Evolutionary conservation across 768 basidiomycete species (phyloP).

Genomic region (Termitomyces bulborhizus): DNA sequence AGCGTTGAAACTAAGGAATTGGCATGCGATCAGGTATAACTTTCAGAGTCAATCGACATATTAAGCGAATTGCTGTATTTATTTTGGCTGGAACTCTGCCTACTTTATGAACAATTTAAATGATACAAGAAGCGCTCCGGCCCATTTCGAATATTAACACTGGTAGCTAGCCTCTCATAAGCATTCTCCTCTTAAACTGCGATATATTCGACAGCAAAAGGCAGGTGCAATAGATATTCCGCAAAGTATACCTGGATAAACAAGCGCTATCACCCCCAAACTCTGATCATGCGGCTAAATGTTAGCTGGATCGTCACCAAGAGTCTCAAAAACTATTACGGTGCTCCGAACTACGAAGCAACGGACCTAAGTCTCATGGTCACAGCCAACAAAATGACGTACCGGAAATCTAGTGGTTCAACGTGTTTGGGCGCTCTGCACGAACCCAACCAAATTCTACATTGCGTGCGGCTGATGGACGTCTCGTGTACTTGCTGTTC

Average conservation of each 20-base stretch:
- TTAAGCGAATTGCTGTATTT: too few species aligned
- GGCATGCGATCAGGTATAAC: conserved; percentile 20
- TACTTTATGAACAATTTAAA: not conserved
- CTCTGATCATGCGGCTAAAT: not conserved
- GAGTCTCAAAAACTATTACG: not conserved
- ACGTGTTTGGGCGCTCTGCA: too few species aligned
- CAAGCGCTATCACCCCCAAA: not conserved
- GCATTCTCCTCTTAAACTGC: too few species aligned
- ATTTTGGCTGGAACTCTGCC: not conserved
- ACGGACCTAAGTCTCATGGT: too few species aligned
- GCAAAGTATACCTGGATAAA: not conserved
- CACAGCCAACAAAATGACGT: not conserved
- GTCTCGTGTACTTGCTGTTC: too few species aligned
- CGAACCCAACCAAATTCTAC: too few species aligned
- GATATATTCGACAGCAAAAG: not conserved
- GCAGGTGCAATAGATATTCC: too few species aligned
- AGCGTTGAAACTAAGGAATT: too few species aligned
- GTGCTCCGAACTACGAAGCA: not conserved
- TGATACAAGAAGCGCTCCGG: not conserved
- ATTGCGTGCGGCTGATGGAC: too few species aligned
- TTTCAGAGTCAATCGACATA: conserved; percentile 9
- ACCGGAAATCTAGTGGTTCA: not conserved
- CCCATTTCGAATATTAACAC: too few species aligned
- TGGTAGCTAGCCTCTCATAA: not conserved
- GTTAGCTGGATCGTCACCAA: not conserved